phyloP scores from a whole-genome alignment of 768 basidiomycete species.

The Russula virescens region DNA sequence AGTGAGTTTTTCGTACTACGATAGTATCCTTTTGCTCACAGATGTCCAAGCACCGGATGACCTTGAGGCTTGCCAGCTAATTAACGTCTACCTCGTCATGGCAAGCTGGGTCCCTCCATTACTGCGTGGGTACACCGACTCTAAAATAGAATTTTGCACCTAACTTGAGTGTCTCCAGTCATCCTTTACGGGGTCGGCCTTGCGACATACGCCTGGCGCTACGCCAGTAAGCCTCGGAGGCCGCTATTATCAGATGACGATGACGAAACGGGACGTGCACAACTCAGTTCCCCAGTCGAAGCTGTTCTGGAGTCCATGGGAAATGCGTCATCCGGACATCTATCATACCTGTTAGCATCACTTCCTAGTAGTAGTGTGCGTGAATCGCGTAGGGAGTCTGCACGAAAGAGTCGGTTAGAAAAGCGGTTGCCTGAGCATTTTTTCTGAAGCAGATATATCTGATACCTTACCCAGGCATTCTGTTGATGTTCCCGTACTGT shows the following conservation, averaged over 20 bases:
- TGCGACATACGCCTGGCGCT: constrained; percentile 35
- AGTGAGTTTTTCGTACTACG: constrained; percentile 30
- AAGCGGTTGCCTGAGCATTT: constrained; percentile 27
- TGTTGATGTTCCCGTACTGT: too few relatives aligned
- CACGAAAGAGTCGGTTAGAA: constrained; percentile 20
- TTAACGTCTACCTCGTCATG: constrained; percentile 44
- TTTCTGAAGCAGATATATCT: constrained; percentile 9
- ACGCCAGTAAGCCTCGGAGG: constrained; percentile 21
- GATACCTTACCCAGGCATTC: not conserved
- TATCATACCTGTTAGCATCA: not conserved
- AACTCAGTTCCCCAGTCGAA: not conserved
- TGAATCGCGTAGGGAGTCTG: constrained; percentile 4
- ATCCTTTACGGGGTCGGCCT: constrained; percentile 41
- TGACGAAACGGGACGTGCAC: constrained; percentile 3
- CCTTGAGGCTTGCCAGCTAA: constrained; percentile 41
- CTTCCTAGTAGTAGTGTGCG: constrained; percentile 1
- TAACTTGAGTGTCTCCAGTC: constrained; percentile 30
- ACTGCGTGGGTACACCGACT: constrained; percentile 34
- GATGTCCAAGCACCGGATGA: constrained; percentile 35
- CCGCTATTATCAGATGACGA: not conserved
- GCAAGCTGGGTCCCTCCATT: constrained; percentile 50
- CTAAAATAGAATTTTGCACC: constrained; percentile 2
- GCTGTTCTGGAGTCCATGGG: not conserved
- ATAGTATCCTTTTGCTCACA: not conserved
- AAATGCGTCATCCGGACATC: not conserved